Conservation (phyloP, 164 flowering plant genomes). For the Warburgia ugandensis region DNA sequence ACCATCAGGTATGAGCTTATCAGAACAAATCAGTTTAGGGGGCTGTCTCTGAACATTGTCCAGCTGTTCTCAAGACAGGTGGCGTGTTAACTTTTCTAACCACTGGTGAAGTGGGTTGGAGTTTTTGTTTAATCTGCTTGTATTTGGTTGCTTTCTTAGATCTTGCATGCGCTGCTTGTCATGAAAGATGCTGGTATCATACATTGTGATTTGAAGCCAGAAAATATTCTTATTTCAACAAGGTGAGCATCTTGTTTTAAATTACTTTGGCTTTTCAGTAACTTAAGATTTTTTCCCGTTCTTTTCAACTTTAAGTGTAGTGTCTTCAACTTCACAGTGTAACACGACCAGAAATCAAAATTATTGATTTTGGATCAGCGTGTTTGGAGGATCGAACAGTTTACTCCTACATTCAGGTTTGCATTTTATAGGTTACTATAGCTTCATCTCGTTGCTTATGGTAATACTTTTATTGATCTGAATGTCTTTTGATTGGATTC, state of each 20-base stretch:
- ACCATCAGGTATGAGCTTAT: slow-evolving; percentile 89
- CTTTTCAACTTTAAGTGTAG: slow-evolving; percentile 15
- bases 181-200: slow-evolving; percentile 94
- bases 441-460: too few species aligned
- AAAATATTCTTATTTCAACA: slow-evolving; percentile 88
- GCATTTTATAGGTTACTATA: too few species aligned
- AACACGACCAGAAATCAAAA: slow-evolving; percentile 77
- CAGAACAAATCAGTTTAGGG: slow-evolving; percentile 80
- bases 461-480: too few species aligned
- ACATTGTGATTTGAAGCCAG: slow-evolving; percentile 99
- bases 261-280: not conserved
- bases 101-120: too few species aligned
- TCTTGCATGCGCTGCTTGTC: slow-evolving; percentile 70
- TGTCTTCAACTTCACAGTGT: slow-evolving; percentile 40
- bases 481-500: too few species aligned
- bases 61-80: slow-evolving; percentile 97
- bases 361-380: slow-evolving; percentile 99
- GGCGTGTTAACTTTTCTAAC: not conserved
- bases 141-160: slow-evolving; percentile 31
- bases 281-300: slow-evolving; percentile 4
- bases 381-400: slow-evolving; percentile 96
- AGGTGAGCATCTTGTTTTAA: slow-evolving; percentile 43
- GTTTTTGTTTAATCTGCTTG: too few species aligned
- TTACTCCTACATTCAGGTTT: slow-evolving; percentile 98
- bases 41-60: slow-evolving; percentile 77